Evolutionary conservation across 2,329 filamentous ascomycete species (phyloP), one percentile per base, ranked within the genome.

Genomic region (Venturia effusa): DNA sequence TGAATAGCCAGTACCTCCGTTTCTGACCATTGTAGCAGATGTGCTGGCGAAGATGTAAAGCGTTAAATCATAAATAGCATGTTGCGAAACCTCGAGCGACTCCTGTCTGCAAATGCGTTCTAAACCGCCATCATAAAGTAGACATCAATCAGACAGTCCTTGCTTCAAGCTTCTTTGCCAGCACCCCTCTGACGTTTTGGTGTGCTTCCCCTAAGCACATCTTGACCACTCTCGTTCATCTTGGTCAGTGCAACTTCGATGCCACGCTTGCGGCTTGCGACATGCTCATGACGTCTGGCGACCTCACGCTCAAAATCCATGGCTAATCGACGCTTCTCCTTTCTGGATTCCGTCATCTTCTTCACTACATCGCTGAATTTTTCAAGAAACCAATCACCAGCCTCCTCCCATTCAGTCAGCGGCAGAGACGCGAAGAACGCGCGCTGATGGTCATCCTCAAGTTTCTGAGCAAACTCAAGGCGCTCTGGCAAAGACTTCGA

Each of bases 301-400:
- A 87, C 75, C 68, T 85, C 80, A 2, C 74, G 69, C 68, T 87
- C 85, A 66, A 85, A 84, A 2, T 75, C 71, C 39, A 74, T 73
- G 3, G 82, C 82, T 5, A 80, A 75, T 61, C 78, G 78, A 27
- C 84, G 78, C 69, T 84, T 82, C 48, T 80, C 77, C 66, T 79
- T 77, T 48, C 85, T 77, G 34, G 80, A 76, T 1, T 78, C 73
- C 68, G 79, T 84, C 68, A 84, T 79, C 59, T 79, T 78, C 22
- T 73, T 71, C 43, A 86, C 70, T 48, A 85, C 73, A 4, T 76
- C 72, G 59, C 75, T 75, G 68, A 87, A 85, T 61, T 78, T 77
- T 1, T 81, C 79, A 1, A 86, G 75, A 57, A 87, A 80, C 78
- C 84, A 83, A 64, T 85, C 82, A 2, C 84, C 84, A 27, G 83